phyloP scores from a whole-genome alignment of 345 rosid genomes.

The Salix koriyanagi region DNA sequence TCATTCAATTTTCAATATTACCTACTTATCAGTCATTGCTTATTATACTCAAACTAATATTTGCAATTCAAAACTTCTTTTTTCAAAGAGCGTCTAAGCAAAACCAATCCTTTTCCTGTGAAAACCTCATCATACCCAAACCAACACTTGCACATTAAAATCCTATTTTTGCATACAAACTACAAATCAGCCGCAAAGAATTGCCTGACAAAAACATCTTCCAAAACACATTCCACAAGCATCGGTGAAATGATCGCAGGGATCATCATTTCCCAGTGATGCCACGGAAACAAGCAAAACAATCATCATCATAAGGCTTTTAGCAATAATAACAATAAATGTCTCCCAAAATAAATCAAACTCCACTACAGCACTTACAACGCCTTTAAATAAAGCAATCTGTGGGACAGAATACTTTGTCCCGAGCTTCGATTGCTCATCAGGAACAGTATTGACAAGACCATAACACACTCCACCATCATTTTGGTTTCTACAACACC shows the following conservation, averaged over 20 bases:
- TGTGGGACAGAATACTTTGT: constrained; percentile 77
- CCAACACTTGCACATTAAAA: not conserved
- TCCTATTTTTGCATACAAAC: not conserved
- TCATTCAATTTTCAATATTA: not conserved
- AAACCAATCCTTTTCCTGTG: not conserved
- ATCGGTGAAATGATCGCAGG: not conserved
- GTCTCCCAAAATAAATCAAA: not conserved
- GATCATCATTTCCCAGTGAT: not conserved
- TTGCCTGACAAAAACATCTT: not conserved
- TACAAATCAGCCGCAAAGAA: not conserved
- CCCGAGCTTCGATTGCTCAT: constrained; percentile 89
- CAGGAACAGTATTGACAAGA: constrained; percentile 69
- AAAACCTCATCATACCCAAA: too few relatives aligned
- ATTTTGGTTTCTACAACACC: constrained; percentile 73
- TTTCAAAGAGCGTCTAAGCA: not conserved
- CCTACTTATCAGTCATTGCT: not conserved
- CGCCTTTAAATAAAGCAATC: constrained; percentile 72
- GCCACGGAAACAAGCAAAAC: not conserved
- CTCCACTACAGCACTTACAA: constrained; percentile 46
- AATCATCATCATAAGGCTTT: too few relatives aligned
- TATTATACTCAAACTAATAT: not conserved
- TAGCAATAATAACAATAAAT: not conserved
- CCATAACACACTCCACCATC: constrained; percentile 77
- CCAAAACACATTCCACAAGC: not conserved
- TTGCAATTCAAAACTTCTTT: not conserved